These are phyloP conservation scores for bread wheat (Triticum aestivum) DNA, from an alignment of 176 grass and related monocot species.

Conservation along the genomic window DNA sequence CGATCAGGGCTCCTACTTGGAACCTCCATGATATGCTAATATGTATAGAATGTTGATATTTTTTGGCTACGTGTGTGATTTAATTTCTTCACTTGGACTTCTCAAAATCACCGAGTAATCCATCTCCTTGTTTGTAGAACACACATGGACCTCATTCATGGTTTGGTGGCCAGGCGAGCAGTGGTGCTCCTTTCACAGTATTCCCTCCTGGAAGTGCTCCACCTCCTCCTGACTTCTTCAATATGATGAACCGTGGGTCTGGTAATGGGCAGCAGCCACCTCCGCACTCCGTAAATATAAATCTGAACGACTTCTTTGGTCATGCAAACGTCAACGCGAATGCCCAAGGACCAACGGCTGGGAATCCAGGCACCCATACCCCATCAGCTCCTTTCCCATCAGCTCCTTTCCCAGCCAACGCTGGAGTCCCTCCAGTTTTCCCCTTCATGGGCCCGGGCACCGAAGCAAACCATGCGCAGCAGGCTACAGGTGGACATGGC, in stretches of 20 bases:
- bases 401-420: constrained; percentile 26
- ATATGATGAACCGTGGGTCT: constrained; percentile 42
- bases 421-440: constrained; percentile 24
- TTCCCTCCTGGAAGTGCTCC: constrained; percentile 43
- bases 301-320: constrained; percentile 46
- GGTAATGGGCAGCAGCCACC: constrained; percentile 41
- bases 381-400: constrained; percentile 12
- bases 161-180: constrained; percentile 33
- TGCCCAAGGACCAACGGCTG: constrained; percentile 28
- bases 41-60: neutral
- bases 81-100: neutral
- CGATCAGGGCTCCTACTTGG: neutral
- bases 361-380: constrained; percentile 16
- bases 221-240: constrained; percentile 44
- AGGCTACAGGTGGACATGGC: constrained; percentile 20
- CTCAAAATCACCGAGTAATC: constrained; percentile 3
- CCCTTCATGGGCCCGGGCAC: constrained; percentile 12
- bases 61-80: neutral
- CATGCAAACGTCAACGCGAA: constrained; percentile 24
- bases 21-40: neutral
- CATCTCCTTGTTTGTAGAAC: constrained; percentile 34
- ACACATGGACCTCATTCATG: constrained; percentile 1
- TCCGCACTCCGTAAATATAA: constrained; percentile 43
- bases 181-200: constrained; percentile 40
- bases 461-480: constrained; percentile 23